Percentiles rank a stretch among this genome's conserved stretches.
Evolutionary conservation across 257 asterid species (phyloP).

Genomic region (Verbena officinalis): DNA sequence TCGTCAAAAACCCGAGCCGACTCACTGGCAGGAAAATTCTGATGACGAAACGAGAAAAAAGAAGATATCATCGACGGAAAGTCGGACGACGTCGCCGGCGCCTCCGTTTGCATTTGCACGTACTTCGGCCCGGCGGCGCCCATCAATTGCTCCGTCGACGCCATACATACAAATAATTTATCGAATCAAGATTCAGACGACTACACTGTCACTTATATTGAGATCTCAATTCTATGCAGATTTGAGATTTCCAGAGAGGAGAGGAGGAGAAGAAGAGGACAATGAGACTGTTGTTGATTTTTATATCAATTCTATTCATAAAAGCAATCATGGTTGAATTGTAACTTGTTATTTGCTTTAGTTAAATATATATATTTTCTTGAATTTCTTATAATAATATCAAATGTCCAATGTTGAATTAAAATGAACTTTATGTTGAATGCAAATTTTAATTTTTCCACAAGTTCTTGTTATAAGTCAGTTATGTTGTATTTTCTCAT

Average conservation of each 20-base stretch:
- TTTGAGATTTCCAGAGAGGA: slow-evolving; percentile 13
- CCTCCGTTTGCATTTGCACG: slow-evolving; percentile 60
- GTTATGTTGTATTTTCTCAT: too few species aligned
- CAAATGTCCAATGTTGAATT: too few species aligned
- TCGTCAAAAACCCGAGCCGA: slow-evolving; percentile 69
- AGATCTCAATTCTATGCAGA: slow-evolving; percentile 27
- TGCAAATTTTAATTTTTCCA: too few species aligned
- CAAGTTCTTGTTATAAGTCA: too few species aligned
- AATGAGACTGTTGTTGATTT: background rate
- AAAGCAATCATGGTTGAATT: too few species aligned
- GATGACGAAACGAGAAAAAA: slow-evolving; percentile 47
- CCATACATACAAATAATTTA: slow-evolving; percentile 38
- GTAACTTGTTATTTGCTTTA: too few species aligned
- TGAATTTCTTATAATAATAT: too few species aligned
- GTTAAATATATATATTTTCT: too few species aligned
- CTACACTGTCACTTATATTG: too few species aligned
- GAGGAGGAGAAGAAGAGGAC: background rate
- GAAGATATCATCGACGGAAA: slow-evolving; percentile 50
- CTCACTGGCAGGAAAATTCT: slow-evolving; percentile 37
- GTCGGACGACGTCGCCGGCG: slow-evolving; percentile 35
- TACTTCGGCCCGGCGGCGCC: slow-evolving; percentile 46
- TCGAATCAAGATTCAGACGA: slow-evolving; percentile 6
- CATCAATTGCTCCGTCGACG: slow-evolving; percentile 75
- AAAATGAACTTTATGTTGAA: too few species aligned
- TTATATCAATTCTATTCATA: slow-evolving; percentile 15